Conservation (phyloP, 768 basidiomycete genomes). For the Crassisporium funariophilum region DNA sequence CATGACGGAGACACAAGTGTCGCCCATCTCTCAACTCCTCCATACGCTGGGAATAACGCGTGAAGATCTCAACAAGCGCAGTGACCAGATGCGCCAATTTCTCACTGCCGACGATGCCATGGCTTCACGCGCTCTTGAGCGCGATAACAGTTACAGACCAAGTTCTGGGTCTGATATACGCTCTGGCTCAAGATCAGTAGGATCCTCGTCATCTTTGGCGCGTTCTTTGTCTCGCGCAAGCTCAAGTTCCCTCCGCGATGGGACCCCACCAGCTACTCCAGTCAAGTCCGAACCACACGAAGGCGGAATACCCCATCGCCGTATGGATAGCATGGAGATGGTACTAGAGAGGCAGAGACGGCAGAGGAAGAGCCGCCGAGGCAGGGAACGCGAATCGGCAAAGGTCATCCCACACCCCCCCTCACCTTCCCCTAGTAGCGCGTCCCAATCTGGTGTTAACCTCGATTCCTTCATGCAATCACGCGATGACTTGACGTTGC, state of each 20-base stretch:
- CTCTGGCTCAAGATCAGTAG: constrained; percentile 37
- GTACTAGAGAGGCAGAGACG: constrained; percentile 75
- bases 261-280: constrained; percentile 60
- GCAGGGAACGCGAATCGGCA: constrained; percentile 42
- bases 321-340: constrained; percentile 75
- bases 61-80: constrained; percentile 71
- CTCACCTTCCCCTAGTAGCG: constrained; percentile 55
- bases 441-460: constrained; percentile 46
- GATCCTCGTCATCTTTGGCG: constrained; percentile 38
- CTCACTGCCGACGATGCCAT: constrained; percentile 55
- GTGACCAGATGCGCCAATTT: constrained; percentile 81
- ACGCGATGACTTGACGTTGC: constrained; percentile 55
- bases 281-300: constrained; percentile 67
- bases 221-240: constrained; percentile 47
- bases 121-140: constrained; percentile 47
- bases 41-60: constrained; percentile 75
- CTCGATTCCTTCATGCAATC: constrained; percentile 52
- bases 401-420: constrained; percentile 37
- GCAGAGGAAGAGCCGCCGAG: constrained; percentile 54
- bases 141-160: constrained; percentile 34
- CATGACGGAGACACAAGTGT: constrained; percentile 48
- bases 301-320: constrained; percentile 48
- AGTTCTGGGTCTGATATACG: constrained; percentile 37
- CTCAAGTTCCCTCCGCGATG: constrained; percentile 53
- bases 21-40: constrained; percentile 75